These are phyloP conservation scores for Leccinum arenicola DNA, from an alignment of 768 basidiomycete species.

Conservation along the genomic window DNA sequence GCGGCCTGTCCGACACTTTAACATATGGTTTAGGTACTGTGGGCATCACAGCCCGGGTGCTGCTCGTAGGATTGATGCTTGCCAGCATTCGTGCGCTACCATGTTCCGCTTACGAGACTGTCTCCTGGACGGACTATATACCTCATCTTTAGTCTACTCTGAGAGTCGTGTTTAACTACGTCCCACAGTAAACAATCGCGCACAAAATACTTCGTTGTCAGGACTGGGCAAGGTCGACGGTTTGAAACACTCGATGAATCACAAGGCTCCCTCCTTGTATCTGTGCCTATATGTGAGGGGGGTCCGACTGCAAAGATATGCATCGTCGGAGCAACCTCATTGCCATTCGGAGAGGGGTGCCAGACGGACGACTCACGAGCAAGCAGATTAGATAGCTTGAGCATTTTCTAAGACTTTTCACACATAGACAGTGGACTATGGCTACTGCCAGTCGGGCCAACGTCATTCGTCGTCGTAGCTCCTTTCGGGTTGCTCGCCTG, in stretches of 20 bases:
- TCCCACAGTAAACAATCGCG: not conserved
- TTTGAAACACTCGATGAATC: not conserved
- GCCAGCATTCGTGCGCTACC: not conserved
- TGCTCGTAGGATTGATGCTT: constrained; percentile 3
- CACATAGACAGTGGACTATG: too few species aligned
- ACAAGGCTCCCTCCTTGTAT: not conserved
- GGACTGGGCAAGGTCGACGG: not conserved
- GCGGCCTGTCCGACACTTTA: not conserved
- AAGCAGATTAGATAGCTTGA: too few species aligned
- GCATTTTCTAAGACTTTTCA: too few species aligned
- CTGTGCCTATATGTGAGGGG: not conserved
- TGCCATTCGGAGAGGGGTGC: too few species aligned
- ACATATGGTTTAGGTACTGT: not conserved
- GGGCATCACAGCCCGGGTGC: not conserved
- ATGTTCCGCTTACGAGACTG: not conserved
- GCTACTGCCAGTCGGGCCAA: not conserved
- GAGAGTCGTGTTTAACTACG: not conserved
- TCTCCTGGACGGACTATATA: not conserved
- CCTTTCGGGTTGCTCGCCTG: too few species aligned
- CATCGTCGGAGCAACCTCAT: too few species aligned
- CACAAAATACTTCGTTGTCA: not conserved
- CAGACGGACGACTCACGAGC: too few species aligned
- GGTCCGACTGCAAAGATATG: not conserved
- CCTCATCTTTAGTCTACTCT: constrained; percentile 1
- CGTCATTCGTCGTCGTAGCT: not conserved